Conservation (phyloP, 2,329 filamentous ascomycete species). For the Thermomyces lanuginosus region DNA sequence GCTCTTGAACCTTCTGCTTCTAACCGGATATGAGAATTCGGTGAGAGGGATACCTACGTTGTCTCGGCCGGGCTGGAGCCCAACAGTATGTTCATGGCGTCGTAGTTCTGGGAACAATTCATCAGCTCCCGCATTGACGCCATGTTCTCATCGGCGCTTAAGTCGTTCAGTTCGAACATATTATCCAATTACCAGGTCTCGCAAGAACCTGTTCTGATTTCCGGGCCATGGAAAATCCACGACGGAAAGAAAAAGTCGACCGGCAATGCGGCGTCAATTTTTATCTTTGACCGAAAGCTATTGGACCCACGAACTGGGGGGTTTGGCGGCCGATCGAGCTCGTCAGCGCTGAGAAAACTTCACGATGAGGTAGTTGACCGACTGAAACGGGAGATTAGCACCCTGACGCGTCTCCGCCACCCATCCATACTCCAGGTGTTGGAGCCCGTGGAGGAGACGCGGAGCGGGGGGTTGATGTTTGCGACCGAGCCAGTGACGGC, state of each 20-base stretch:
- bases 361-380: conserved; percentile 84
- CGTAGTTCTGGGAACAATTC: too few species aligned
- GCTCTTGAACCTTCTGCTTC: too few species aligned
- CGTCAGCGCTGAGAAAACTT: conserved; percentile 56
- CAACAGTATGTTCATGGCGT: too few species aligned
- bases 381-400: conserved; percentile 79
- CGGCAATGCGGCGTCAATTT: conserved; percentile 74
- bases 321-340: conserved; percentile 44
- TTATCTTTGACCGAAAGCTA: conserved; percentile 82
- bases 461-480: conserved; percentile 84
- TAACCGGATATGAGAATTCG: too few species aligned
- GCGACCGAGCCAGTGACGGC: conserved; percentile 83
- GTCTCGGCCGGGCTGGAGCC: too few species aligned
- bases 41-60: too few species aligned
- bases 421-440: conserved; percentile 83
- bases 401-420: conserved; percentile 72
- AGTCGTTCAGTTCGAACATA: conserved; percentile 90
- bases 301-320: conserved; percentile 54
- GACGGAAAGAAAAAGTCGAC: conserved; percentile 95
- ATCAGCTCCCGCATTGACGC: too few species aligned
- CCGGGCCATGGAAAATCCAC: conserved; percentile 93
- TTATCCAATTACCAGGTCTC: conserved; percentile 77
- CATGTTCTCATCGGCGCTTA: conserved; percentile 90
- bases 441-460: conserved; percentile 88
- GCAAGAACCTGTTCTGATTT: conserved; percentile 55